Conservation (phyloP, 73 alveolate genomes). For the Paramecium sexaurelia region DNA sequence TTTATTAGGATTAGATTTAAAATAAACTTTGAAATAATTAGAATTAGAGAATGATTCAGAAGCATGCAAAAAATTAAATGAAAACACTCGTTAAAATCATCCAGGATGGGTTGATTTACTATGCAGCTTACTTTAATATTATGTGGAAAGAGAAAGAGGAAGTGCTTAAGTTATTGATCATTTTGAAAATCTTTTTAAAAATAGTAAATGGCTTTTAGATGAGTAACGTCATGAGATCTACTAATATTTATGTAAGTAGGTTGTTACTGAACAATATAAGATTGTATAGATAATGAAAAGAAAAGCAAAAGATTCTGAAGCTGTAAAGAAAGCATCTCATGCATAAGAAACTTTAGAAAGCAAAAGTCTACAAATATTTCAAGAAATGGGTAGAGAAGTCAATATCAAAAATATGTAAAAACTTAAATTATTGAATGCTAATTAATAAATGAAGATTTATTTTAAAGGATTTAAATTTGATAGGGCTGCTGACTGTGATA, state of each 20-base stretch:
- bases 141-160: slow-evolving; percentile 29
- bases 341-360: neutral
- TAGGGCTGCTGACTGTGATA: slow-evolving; percentile 41
- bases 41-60: slow-evolving; percentile 8
- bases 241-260: neutral
- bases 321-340: slow-evolving; percentile 19
- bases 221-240: neutral
- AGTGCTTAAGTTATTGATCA: neutral
- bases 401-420: neutral
- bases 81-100: neutral
- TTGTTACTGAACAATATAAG: neutral
- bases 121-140: neutral
- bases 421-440: neutral
- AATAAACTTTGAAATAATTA: neutral
- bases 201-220: slow-evolving; percentile 3
- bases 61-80: slow-evolving; percentile 11
- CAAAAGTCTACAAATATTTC: neutral
- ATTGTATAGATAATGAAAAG: neutral
- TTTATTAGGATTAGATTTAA: neutral
- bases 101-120: slow-evolving; percentile 29
- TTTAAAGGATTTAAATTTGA: slow-evolving; percentile 22
- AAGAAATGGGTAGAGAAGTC: neutral
- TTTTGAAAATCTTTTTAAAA: slow-evolving; percentile 3
- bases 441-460: slow-evolving; percentile 31
- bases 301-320: slow-evolving; percentile 45